Percentiles rank a stretch among this genome's conserved stretches.
phyloP scores from a whole-genome alignment of 352 stramenopile genomes.

The Pythium diclinum region DNA sequence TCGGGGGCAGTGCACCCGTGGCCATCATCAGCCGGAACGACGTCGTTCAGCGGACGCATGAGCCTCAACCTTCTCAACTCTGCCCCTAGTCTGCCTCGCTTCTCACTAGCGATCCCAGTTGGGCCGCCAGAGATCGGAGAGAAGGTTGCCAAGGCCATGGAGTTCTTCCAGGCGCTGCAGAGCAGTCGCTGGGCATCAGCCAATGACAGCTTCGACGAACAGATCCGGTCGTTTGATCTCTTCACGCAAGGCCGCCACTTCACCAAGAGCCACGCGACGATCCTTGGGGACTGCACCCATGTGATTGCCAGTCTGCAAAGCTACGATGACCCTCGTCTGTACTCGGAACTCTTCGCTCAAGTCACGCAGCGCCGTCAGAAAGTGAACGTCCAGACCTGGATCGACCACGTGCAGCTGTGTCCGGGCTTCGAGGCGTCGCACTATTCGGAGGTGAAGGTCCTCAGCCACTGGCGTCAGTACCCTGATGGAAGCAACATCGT shows the following conservation, averaged over 20 bases:
- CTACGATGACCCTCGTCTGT: constrained; percentile 52
- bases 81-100: constrained; percentile 17
- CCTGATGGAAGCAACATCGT: constrained; percentile 31
- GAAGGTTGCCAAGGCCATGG: constrained; percentile 58
- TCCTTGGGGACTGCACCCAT: constrained; percentile 36
- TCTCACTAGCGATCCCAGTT: constrained; percentile 38
- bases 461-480: constrained; percentile 35
- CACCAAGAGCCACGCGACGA: constrained; percentile 52
- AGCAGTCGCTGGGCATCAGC: constrained; percentile 42
- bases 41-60: not conserved
- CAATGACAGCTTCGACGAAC: constrained; percentile 16
- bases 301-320: constrained; percentile 39
- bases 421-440: constrained; percentile 9
- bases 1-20: constrained; percentile 17
- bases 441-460: constrained; percentile 22
- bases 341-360: constrained; percentile 44
- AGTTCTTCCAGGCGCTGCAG: constrained; percentile 62
- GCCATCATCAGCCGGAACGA: constrained; percentile 8
- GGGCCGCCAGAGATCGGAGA: constrained; percentile 46
- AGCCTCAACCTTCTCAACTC: not conserved
- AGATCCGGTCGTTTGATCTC: constrained; percentile 38
- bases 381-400: constrained; percentile 49
- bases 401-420: constrained; percentile 22
- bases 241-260: constrained; percentile 36
- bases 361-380: constrained; percentile 37